Evolutionary conservation across 2,329 filamentous ascomycete genomes (phyloP), one percentile per base, ranked within the genome.

Genomic region (Fusarium sp.): DNA sequence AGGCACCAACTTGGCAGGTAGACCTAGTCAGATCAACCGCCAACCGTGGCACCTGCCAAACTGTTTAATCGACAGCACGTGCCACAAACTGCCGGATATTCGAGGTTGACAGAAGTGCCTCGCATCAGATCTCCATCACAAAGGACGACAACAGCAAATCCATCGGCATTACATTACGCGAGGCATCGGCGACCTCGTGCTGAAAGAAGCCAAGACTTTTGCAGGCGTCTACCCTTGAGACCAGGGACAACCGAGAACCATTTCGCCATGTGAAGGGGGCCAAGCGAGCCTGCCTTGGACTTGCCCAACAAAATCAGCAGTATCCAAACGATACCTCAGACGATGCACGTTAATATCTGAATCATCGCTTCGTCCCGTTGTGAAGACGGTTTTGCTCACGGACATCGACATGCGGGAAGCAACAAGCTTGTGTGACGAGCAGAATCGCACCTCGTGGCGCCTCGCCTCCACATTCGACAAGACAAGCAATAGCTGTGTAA

Each of bases 401-500:
- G 50, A 24, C 35, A 45, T 50, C 37, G 27, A 38, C 18, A 60
- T 60, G 57, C 61, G 61, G 62, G 62, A 35, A 47, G 62, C 29
- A 64, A 37, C 50, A 64, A 64, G 52, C 62, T 47, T 57, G 29
- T 45, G 52, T 22, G 62, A 56, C 50, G 20, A 42, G 34, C 45
- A 58, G 35, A 58, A 37, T 27, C 35, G 54, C 54, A 40, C 56
- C 56, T 45, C 62, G 38, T 59, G 50, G 37, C 37, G 62, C 38
- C 47, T 58, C 35, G 52, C 62, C 54, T 59, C 54, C 62, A 59
- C 62, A 64, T n/a, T 35, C 38, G 40, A 66, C 56, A 67, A 62
- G 47, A 66, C 56, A 67, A 59, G 67, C 66, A 67, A 60, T 66
- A 47, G 40, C 58, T 70, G 62, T 62, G 58, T 56, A 74, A 67